Conservation (phyloP, 2,329 filamentous ascomycete species). For the Gaeumannomyces tritici region DNA sequence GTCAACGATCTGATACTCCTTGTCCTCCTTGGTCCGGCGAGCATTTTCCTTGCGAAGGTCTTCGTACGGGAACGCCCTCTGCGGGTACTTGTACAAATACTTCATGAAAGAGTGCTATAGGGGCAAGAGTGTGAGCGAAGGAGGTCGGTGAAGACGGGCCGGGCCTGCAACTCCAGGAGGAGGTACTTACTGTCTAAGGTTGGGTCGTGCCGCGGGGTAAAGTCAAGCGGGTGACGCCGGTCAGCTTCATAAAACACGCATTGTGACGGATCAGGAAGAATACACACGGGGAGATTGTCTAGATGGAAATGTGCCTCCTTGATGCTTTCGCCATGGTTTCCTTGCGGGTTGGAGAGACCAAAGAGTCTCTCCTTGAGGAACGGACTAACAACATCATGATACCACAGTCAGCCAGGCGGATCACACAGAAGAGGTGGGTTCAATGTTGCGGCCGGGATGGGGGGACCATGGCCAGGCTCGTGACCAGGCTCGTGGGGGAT, state of each 20-base stretch:
- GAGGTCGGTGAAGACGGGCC: background rate
- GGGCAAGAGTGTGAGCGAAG: constrained; percentile 6
- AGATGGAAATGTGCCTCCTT: constrained; percentile 96
- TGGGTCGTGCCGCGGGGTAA: background rate
- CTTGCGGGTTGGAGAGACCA: constrained; percentile 89
- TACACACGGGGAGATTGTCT: constrained; percentile 70
- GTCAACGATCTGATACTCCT: constrained; percentile 86
- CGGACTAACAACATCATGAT: constrained; percentile 42
- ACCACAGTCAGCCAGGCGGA: constrained; percentile 10
- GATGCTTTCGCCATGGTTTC: constrained; percentile 93
- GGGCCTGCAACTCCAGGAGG: background rate
- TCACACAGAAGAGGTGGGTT: background rate
- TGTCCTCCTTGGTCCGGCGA: constrained; percentile 62
- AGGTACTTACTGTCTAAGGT: constrained; percentile 32
- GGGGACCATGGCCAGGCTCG: background rate
- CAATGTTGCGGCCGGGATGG: background rate
- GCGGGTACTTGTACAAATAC: constrained; percentile 94
- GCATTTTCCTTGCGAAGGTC: constrained; percentile 80
- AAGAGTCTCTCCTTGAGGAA: constrained; percentile 94
- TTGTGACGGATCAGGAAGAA: background rate
- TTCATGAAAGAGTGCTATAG: constrained; percentile 95
- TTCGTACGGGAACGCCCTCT: constrained; percentile 84
- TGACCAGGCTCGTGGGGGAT: background rate
- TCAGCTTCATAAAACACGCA: background rate
- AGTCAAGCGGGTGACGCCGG: background rate